Evolutionary conservation across 495 filamentous ascomycete species (phyloP).

Genomic region (Neohortaea acidophila): DNA sequence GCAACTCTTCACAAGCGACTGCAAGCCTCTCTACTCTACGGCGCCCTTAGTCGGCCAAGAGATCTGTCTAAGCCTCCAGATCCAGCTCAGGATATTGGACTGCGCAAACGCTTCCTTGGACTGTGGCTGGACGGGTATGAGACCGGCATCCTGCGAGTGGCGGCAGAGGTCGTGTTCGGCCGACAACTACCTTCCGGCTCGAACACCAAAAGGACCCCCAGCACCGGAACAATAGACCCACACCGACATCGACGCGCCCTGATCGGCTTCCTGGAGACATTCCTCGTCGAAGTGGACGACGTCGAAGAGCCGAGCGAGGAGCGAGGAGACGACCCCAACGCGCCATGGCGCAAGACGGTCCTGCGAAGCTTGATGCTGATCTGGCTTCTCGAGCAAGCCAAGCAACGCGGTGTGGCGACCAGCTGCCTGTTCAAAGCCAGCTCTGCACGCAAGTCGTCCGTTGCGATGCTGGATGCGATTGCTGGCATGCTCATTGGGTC

Average conservation of each 20-base stretch:
- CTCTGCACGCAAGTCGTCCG: slow-evolving; percentile 43
- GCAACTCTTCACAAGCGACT: slow-evolving; percentile 42
- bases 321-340: slow-evolving; percentile 23
- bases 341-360: slow-evolving; percentile 40
- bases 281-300: slow-evolving; percentile 47
- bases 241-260: slow-evolving; percentile 23
- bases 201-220: background rate
- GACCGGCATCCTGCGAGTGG: slow-evolving; percentile 32
- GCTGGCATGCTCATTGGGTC: slow-evolving; percentile 41
- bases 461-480: slow-evolving; percentile 38
- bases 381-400: slow-evolving; percentile 42
- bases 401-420: slow-evolving; percentile 25
- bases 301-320: slow-evolving; percentile 8
- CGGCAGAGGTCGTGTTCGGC: slow-evolving; percentile 46
- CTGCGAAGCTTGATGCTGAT: slow-evolving; percentile 48
- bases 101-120: slow-evolving; percentile 40
- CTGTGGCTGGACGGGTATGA: slow-evolving; percentile 47
- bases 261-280: slow-evolving; percentile 40
- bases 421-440: slow-evolving; percentile 32
- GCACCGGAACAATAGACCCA: slow-evolving; percentile 3
- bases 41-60: slow-evolving; percentile 41
- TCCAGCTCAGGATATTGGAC: slow-evolving; percentile 35
- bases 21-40: slow-evolving; percentile 48
- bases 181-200: slow-evolving; percentile 31
- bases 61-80: slow-evolving; percentile 19